phyloP scores from a whole-genome alignment of 2,329 filamentous ascomycete genomes.

The Sodiomyces alkalinus region DNA sequence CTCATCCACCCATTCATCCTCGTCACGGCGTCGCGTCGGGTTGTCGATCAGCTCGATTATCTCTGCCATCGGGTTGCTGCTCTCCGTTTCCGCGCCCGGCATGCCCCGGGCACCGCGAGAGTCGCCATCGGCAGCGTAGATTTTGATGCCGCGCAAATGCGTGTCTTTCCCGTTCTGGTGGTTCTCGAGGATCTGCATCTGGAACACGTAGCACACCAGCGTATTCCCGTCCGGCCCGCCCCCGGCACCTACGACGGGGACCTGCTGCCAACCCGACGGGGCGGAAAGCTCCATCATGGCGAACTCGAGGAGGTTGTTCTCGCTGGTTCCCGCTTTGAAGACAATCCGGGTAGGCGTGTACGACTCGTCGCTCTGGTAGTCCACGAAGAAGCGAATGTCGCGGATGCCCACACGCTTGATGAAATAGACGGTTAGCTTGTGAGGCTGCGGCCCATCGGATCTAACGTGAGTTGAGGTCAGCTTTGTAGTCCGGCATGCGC shows the following conservation, averaged over 20 bases:
- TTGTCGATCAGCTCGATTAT: constrained; percentile 13
- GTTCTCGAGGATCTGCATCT: constrained; percentile 85
- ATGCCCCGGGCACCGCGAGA: constrained; percentile 24
- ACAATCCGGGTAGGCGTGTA: constrained; percentile 92
- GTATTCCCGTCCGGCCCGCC: constrained; percentile 53
- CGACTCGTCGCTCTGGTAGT: constrained; percentile 85
- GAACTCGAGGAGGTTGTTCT: constrained; percentile 85
- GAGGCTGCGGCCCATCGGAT: constrained; percentile 73
- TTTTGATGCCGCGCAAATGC: constrained; percentile 85
- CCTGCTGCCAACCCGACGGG: constrained; percentile 82
- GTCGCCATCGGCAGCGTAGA: constrained; percentile 49
- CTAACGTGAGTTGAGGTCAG: constrained; percentile 19
- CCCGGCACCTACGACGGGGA: constrained; percentile 44
- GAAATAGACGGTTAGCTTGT: constrained; percentile 73
- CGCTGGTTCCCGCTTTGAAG: constrained; percentile 77
- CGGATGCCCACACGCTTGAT: constrained; percentile 69
- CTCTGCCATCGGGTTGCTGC: constrained; percentile 16
- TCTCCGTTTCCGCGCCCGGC: constrained; percentile 18
- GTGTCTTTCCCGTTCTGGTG: constrained; percentile 99
- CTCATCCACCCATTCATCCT: constrained; percentile 2
- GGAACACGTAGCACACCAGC: constrained; percentile 75
- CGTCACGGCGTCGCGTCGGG: constrained; percentile 1
- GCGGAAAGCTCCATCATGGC: constrained; percentile 62
- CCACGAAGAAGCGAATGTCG: constrained; percentile 68
- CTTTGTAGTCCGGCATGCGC: neutral